Evolutionary conservation across 2,329 filamentous ascomycete species (phyloP), one percentile per base, ranked within the genome.

Genomic region (Elsinoe necatrix): DNA sequence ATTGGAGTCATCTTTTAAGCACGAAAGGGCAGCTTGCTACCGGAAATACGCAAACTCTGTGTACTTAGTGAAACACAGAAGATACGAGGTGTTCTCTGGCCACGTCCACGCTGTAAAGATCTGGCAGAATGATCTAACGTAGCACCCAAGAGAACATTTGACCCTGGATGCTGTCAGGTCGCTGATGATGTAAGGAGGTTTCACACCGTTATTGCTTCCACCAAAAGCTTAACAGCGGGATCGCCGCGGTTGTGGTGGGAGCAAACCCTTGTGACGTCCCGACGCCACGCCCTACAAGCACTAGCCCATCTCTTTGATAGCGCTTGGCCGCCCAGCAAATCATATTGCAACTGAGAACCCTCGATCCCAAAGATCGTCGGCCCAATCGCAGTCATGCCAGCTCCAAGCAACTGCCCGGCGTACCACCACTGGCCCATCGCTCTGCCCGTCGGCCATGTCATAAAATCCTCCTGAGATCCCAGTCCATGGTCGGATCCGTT

Each of bases 321-420:
- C 48, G 48, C 48, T 52, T 52, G 48, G 48, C 31, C 21, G 48
- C 48, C 48, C 29, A 52, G 48, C 48, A 52, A 52, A 52, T 52
- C 48, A 52, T 14, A 52, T 52, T 52, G 48, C 48, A 4, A 20
- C 27, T 6, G 16, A 18, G 31, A 27, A 52, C 48, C 48, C 48
- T 52, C 48, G 9, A 16, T 52, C 31, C 48, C 29, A 52, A 34
- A 14, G 25, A 50, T 50, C 45, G 45, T 20, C 45, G 25, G 25
- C 18, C 48, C 31, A 50, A 50, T 50, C 45, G 45, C 45, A 8
- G 12, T 9, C 23, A 50, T 50, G 45, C 34, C 29, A 34, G 45
- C 41, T 45, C 41, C 18, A 21, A 12, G 20, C 9, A 14, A 45
- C 41, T 45, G 4, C 18, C 16, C 41, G 41, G 41, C 41, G 41